Evolutionary conservation across 176 grass and related monocot species (phyloP).

Genomic region (Avena eriantha): DNA sequence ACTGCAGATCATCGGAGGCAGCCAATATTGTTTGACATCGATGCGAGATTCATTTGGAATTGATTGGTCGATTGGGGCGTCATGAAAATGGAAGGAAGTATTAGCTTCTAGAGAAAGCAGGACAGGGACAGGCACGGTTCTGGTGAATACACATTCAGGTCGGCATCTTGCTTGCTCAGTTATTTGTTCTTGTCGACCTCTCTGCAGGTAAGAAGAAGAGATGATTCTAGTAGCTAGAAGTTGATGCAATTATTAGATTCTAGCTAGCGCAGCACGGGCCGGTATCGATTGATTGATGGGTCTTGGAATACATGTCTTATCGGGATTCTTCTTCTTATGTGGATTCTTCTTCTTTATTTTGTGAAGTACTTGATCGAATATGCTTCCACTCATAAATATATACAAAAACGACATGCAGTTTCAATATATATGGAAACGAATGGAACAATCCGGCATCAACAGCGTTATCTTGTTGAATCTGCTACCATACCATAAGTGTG

Average conservation of each 20-base stretch:
- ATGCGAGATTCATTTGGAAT: conserved; percentile 9
- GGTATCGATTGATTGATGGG: background rate
- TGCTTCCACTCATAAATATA: background rate
- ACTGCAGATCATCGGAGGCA: conserved; percentile 6
- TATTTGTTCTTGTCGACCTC: conserved; percentile 16
- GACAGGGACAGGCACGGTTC: background rate
- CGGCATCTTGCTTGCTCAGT: background rate
- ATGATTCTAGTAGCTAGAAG: background rate
- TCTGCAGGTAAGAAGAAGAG: background rate
- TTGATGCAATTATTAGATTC: conserved; percentile 26
- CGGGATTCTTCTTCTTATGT: background rate
- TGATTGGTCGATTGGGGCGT: background rate
- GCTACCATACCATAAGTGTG: background rate
- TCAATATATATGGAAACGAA: background rate
- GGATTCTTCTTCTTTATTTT: background rate
- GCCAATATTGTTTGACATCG: background rate
- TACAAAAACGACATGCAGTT: background rate
- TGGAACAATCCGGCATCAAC: background rate
- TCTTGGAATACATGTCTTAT: background rate
- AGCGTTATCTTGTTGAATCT: background rate
- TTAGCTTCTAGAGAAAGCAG: background rate
- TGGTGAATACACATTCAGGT: conserved; percentile 1
- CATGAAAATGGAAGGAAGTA: conserved; percentile 16
- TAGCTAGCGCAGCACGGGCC: background rate
- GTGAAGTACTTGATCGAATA: conserved; percentile 17